Evolutionary conservation across 2,329 filamentous ascomycete genomes (phyloP), one percentile per base, ranked within the genome.

Genomic region (Trichophaea hybrida): DNA sequence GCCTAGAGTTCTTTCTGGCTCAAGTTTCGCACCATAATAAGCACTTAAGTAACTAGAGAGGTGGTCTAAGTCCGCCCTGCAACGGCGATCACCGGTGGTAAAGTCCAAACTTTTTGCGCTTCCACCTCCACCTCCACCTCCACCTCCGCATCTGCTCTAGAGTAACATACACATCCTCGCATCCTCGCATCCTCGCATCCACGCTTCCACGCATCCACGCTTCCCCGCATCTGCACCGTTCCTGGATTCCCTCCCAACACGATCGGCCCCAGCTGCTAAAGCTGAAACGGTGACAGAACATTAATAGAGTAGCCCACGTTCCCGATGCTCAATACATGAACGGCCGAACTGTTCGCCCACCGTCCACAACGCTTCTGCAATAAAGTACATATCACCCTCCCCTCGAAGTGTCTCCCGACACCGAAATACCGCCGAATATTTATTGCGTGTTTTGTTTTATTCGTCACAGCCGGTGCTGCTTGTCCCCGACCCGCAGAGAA

Each of bases 261-360:
- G 10, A 43, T 15, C 38, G 10, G 38, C 38, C 38, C 24, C 24
- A 24, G 38, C 38, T 43, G 10, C 46, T n/a, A 50, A 15, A 50
- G 24, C 17, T 24, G 46, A 24, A 50, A 50, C 38, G 38, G 38
- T 15, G 38, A 43, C 38, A 12, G 10, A 43, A 43, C 38, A 12
- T 43, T 43, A 43, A 43, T 15, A 43, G 38, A 43, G 24, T 6
- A 15, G 49, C 12, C 12, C 12, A 32, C 49, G 49, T 52, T 52
- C 38, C 38, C 49, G 49, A 52, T 52, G 49, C 31, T 13, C 49
- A 24, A 35, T 52, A 52, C 24, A 52, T 52, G 49, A 52, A 33
- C 24, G 12, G 32, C 49, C 15, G 15, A 52, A 17, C 49, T 33
- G 32, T 31, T 49, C 44, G 24, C 44, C 44, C 15, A 8, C 44